Evolutionary conservation across 495 filamentous ascomycete genomes (phyloP), one percentile per base, ranked within the genome.

Genomic region (Staphylotrichum longicolle): DNA sequence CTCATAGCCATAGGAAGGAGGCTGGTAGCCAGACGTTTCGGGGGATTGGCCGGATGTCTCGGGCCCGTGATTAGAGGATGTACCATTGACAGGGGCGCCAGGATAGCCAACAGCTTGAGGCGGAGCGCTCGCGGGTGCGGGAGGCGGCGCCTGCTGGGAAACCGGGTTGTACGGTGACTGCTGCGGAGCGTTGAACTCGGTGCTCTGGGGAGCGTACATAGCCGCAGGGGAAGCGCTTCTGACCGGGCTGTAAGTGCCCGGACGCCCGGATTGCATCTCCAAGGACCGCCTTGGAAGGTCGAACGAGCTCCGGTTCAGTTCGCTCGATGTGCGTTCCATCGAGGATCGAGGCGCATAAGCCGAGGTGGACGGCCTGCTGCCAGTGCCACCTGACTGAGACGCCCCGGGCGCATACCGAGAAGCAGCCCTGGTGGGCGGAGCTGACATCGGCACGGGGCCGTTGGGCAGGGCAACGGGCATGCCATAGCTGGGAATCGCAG

Each of bases 361-460:
- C 30, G 75, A 71, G 39, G 62, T 74, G 9, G 73, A 78, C 3
- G 73, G 53, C 45, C 63, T 71, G 41, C 54, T 70, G 11, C 58
- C 54, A 48, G 70, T 27, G 60, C 66, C 66, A 5, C 65, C 60
- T 2, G 71, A 37, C 41, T 73, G 73, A 52, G 68, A 61, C 40
- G 71, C 60, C 40, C 62, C 69, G 3, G 89, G 88, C 41, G 88
- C 83, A 74, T 91, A 91, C 54, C 83, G 81, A 33, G 88, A 89
- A 35, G 77, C 74, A 11, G 76, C 75, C 56, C 75, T 67, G 20
- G 77, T 76, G 0, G 74, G 62, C n/a, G 80, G 62, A 51, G 71
- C 63, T 37, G 66, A 62, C 10, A 56, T 39, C 32, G 56, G 46
- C 4, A 58, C 58, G 32, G 75, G 72, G 15, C 69, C 71, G 45